Percentiles rank a stretch among this genome's conserved stretches.
These are phyloP conservation scores for Tulasnella sp. DNA, from an alignment of 768 basidiomycete species.

Conservation along the genomic window DNA sequence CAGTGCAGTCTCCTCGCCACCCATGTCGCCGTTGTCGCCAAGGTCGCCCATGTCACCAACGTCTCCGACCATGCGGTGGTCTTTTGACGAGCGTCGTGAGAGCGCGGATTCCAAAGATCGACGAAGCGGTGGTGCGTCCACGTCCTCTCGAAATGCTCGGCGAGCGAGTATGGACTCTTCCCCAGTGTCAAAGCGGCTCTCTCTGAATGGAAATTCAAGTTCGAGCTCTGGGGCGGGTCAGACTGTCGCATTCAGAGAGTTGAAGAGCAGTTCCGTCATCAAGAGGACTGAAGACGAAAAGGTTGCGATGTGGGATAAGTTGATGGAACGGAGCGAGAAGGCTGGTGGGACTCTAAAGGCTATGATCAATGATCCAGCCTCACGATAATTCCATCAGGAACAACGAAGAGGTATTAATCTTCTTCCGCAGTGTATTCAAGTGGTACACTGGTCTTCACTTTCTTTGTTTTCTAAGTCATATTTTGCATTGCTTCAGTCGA, in stretches of 20 bases:
- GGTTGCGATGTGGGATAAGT: constrained; percentile 55
- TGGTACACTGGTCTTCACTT: too few relatives aligned
- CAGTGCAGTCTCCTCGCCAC: neutral
- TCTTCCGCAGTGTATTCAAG: too few relatives aligned
- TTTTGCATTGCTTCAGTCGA: too few relatives aligned
- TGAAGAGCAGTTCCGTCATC: constrained; percentile 29
- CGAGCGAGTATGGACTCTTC: too few relatives aligned
- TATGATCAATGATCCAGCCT: constrained; percentile 6
- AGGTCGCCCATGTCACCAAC: neutral
- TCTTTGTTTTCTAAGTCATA: too few relatives aligned
- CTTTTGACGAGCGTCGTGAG: constrained; percentile 3
- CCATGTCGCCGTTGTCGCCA: neutral
- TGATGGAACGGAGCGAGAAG: constrained; percentile 50
- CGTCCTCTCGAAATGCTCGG: too few relatives aligned
- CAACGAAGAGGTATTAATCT: too few relatives aligned
- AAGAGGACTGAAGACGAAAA: constrained; percentile 58
- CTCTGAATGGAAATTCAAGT: neutral
- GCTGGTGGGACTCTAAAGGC: constrained; percentile 64
- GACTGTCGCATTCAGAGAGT: constrained; percentile 39
- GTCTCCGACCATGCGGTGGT: constrained; percentile 11
- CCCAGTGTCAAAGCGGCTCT: neutral
- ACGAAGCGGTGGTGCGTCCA: too few relatives aligned
- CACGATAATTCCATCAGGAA: too few relatives aligned
- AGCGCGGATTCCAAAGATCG: constrained; percentile 1
- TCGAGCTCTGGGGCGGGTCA: neutral